Evolutionary conservation across 2,329 filamentous ascomycete species (phyloP).

Genomic region (Phaeosphaeriaceae sp.): DNA sequence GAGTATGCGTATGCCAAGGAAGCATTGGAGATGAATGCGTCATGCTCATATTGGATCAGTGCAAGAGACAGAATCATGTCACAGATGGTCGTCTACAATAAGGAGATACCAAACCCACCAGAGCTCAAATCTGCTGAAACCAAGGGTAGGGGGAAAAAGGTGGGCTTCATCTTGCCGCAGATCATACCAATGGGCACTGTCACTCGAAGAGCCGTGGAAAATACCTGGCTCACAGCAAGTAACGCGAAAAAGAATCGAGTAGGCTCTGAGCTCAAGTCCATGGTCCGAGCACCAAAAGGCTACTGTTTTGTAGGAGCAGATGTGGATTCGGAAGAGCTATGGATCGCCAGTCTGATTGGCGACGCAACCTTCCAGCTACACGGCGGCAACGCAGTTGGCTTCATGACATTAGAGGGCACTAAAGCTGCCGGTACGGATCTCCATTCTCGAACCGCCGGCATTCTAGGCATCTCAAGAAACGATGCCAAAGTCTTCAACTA

Average conservation of each 20-base stretch:
- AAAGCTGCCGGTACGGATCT: conserved; percentile 93
- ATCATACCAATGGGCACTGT: conserved; percentile 99
- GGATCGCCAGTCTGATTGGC: conserved; percentile 95
- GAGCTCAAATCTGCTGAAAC: conserved; percentile 31
- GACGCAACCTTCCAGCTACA: conserved; percentile 95
- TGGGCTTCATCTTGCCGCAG: conserved; percentile 93
- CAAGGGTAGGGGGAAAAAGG: conserved; percentile 27
- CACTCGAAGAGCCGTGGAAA: conserved; percentile 91
- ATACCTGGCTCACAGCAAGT: conserved; percentile 96
- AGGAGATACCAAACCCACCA: conserved; percentile 55
- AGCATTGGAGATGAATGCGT: conserved; percentile 97
- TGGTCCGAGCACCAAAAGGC: conserved; percentile 89
- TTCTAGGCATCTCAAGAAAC: conserved; percentile 91
- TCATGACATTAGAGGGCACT: conserved; percentile 97
- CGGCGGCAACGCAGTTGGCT: conserved; percentile 95
- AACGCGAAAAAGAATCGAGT: conserved; percentile 97
- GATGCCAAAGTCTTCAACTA: conserved; percentile 99
- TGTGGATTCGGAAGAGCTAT: conserved; percentile 95
- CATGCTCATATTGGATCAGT: conserved; percentile 99
- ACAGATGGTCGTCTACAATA: conserved; percentile 92
- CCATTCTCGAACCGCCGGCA: conserved; percentile 90
- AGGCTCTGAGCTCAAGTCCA: conserved; percentile 94
- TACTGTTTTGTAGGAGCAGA: conserved; percentile 96
- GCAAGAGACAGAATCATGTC: conserved; percentile 89
- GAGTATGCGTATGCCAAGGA: conserved; percentile 91